Conservation (phyloP, 768 basidiomycete genomes). For the Candolleomyces efflorescens region DNA sequence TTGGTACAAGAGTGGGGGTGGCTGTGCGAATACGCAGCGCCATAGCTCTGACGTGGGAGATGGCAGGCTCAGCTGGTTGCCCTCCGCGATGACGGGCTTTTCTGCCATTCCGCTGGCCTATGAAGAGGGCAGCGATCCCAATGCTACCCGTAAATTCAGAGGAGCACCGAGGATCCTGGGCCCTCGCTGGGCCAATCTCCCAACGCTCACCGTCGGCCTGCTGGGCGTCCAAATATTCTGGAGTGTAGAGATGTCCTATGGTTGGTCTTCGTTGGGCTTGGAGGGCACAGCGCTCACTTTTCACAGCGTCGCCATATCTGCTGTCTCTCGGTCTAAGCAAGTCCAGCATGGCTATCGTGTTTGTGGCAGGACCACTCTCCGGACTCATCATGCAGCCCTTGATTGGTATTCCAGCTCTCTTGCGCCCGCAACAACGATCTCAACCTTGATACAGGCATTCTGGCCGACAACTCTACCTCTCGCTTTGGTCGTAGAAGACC, state of each 20-base stretch:
- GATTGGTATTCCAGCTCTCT: constrained; percentile 50
- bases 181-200: constrained; percentile 62
- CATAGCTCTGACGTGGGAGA: neutral
- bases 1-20: neutral
- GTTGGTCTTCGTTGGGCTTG: constrained; percentile 25
- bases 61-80: neutral
- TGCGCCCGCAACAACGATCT: neutral
- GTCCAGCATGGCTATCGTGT: constrained; percentile 84
- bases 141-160: constrained; percentile 30
- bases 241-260: constrained; percentile 95
- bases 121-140: constrained; percentile 31
- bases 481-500: constrained; percentile 83
- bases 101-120: constrained; percentile 41
- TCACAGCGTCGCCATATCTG: constrained; percentile 75
- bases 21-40: neutral
- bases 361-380: constrained; percentile 87
- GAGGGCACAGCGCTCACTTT: neutral
- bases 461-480: constrained; percentile 83
- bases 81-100: constrained; percentile 45
- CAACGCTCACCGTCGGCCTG: constrained; percentile 71
- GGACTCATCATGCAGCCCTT: constrained; percentile 90
- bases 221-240: constrained; percentile 87
- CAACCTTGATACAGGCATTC: constrained; percentile 42
- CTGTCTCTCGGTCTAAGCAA: constrained; percentile 85
- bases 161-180: constrained; percentile 62